Percentiles rank a stretch among this genome's conserved stretches.
Conservation (phyloP, 257 asterid species). For the Nemophila menziesii region DNA sequence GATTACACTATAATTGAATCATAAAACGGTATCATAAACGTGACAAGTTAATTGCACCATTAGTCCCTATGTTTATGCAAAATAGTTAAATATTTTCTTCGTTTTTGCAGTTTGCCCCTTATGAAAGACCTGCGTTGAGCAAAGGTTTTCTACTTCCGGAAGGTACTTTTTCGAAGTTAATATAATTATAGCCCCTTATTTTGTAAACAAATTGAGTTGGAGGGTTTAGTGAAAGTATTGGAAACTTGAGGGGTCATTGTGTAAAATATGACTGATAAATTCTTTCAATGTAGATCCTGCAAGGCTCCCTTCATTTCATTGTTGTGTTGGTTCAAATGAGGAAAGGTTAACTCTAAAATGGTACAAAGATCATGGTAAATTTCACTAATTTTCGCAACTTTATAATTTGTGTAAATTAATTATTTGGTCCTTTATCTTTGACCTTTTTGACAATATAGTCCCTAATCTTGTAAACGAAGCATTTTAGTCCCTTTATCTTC, state of each 20-base stretch:
- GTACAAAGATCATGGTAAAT: slow-evolving; percentile 41
- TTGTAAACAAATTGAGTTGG: background rate
- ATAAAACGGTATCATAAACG: background rate
- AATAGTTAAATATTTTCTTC: slow-evolving; percentile 5
- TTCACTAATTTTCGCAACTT: background rate
- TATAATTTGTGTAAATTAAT: background rate
- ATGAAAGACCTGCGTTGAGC: slow-evolving; percentile 88
- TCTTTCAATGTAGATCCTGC: slow-evolving; percentile 28
- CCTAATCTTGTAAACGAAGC: too few species aligned
- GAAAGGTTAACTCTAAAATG: slow-evolving; percentile 36
- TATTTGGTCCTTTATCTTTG: too few species aligned
- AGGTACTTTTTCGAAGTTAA: slow-evolving; percentile 30
- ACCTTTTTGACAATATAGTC: too few species aligned
- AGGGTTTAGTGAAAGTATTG: background rate
- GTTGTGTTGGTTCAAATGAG: slow-evolving; percentile 42
- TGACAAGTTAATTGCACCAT: background rate
- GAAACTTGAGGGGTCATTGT: background rate
- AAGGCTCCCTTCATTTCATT: slow-evolving; percentile 45
- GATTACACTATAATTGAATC: background rate
- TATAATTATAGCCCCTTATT: background rate
- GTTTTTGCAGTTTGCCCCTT: slow-evolving; percentile 78
- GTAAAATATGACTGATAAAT: background rate
- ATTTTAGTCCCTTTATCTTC: too few species aligned
- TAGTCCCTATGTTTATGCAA: background rate
- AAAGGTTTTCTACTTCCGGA: slow-evolving; percentile 83